Percentiles rank a stretch among this genome's conserved stretches.
Conservation (phyloP, 1,284 basidiomycete species). For the Tranzscheliella williamsii region DNA sequence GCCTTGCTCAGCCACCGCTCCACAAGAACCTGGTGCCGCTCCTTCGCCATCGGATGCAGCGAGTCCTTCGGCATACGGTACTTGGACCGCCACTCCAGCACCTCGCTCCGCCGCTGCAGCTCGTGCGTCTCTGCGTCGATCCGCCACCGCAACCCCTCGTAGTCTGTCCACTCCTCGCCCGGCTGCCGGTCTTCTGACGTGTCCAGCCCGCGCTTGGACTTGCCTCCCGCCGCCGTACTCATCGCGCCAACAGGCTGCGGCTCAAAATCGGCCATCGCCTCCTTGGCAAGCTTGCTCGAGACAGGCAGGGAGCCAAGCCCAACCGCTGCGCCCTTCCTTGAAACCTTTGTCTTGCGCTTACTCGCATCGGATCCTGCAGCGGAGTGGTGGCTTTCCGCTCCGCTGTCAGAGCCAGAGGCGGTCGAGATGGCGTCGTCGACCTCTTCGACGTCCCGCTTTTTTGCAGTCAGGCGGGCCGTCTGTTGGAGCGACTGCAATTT, state of each 20-base stretch:
- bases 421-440: constrained; percentile 6
- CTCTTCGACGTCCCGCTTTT: constrained; percentile 33
- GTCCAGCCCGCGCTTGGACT: constrained; percentile 46
- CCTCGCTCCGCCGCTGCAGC: constrained; percentile 21
- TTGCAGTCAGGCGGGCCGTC: constrained; percentile 17
- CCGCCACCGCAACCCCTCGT: constrained; percentile 50
- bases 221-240: not conserved
- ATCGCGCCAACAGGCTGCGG: constrained; percentile 3
- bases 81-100: constrained; percentile 51
- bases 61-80: constrained; percentile 54
- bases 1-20: constrained; percentile 47
- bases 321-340: no score
- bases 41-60: constrained; percentile 47
- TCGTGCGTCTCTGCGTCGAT: constrained; percentile 47
- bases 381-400: no score
- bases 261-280: constrained; percentile 25
- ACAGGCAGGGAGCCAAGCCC: no score
- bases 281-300: no score
- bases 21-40: constrained; percentile 40
- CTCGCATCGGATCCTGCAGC: no score
- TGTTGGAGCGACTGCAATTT: not conserved
- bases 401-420: constrained; percentile 5
- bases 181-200: constrained; percentile 46
- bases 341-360: no score
- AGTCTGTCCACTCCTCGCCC: constrained; percentile 54